These are phyloP conservation scores for Alternaria sp. DNA, from an alignment of 2,329 filamentous ascomycete genomes.

Conservation along the genomic window DNA sequence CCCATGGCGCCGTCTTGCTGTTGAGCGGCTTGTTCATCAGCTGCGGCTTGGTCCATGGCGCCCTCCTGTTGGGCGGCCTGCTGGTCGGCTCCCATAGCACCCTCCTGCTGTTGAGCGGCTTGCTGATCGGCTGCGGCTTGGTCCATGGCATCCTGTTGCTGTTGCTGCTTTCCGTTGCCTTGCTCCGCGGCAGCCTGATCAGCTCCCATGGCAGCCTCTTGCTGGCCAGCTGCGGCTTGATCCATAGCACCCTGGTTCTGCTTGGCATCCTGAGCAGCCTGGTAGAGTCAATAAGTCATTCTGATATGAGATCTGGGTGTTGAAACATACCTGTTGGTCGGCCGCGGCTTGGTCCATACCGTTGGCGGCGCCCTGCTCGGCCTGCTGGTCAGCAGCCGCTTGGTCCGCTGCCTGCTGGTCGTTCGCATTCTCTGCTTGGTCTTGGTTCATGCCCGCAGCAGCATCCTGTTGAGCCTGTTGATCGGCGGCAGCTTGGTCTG, in stretches of 20 bases:
- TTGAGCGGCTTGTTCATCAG: conserved; percentile 3
- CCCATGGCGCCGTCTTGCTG: neutral
- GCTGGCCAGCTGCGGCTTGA: conserved; percentile 3
- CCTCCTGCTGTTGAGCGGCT: neutral
- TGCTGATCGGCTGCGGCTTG: conserved; percentile 6
- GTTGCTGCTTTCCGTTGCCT: neutral
- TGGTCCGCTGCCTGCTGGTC: neutral
- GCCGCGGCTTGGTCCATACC: conserved; percentile 3
- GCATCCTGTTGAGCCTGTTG: neutral
- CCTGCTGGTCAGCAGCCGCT: neutral
- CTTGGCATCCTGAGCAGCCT: neutral
- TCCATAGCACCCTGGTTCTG: neutral
- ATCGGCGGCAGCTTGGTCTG: conserved; percentile 6
- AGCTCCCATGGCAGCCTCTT: neutral
- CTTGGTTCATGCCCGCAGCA: neutral
- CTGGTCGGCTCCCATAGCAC: neutral
- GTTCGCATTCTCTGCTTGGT: neutral
- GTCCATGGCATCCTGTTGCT: neutral
- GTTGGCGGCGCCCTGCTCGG: neutral
- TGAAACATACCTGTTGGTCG: neutral
- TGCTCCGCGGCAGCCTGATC: conserved; percentile 5
- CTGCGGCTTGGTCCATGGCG: conserved; percentile 2
- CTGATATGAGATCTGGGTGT: neutral
- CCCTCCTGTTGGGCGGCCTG: neutral
- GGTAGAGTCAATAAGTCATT: neutral